These are phyloP conservation scores for Ballota nigra DNA, from an alignment of 257 asterid species.

Conservation along the genomic window DNA sequence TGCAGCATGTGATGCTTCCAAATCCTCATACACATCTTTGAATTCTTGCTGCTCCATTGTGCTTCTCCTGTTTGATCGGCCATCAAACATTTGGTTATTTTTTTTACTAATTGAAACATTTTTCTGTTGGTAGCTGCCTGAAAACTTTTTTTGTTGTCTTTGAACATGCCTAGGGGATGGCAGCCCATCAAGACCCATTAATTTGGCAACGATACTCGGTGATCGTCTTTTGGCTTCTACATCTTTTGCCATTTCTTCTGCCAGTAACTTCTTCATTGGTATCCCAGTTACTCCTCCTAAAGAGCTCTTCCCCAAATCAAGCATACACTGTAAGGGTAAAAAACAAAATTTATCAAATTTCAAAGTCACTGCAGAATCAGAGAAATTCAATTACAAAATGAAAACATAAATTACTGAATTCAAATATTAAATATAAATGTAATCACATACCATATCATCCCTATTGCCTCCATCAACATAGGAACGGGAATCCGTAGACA, in stretches of 20 bases:
- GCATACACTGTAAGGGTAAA: conserved; percentile 43
- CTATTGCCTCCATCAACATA: conserved; percentile 45
- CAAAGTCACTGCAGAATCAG: conserved; percentile 13
- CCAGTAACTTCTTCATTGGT: conserved; percentile 71
- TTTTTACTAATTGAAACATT: conserved; percentile 25
- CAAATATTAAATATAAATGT: background rate
- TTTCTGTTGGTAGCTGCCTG: conserved; percentile 43
- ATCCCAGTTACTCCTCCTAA: conserved; percentile 41
- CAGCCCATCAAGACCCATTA: conserved; percentile 86
- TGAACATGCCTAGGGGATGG: conserved; percentile 58
- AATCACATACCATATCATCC: conserved; percentile 47
- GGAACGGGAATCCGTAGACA: conserved; percentile 48
- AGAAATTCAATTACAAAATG: background rate
- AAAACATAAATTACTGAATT: background rate
- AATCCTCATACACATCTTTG: conserved; percentile 83
- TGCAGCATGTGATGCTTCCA: conserved; percentile 72
- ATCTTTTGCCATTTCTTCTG: conserved; percentile 74
- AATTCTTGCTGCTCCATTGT: conserved; percentile 55
- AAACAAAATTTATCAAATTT: conserved; percentile 12
- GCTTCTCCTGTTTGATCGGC: conserved; percentile 38
- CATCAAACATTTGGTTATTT: conserved; percentile 33
- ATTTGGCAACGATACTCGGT: conserved; percentile 65
- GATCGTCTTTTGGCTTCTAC: conserved; percentile 53
- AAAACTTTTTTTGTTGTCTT: conserved; percentile 46
- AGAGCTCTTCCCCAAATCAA: conserved; percentile 49